Conservation (phyloP, 768 basidiomycete species). For the Piloderma croceum region DNA sequence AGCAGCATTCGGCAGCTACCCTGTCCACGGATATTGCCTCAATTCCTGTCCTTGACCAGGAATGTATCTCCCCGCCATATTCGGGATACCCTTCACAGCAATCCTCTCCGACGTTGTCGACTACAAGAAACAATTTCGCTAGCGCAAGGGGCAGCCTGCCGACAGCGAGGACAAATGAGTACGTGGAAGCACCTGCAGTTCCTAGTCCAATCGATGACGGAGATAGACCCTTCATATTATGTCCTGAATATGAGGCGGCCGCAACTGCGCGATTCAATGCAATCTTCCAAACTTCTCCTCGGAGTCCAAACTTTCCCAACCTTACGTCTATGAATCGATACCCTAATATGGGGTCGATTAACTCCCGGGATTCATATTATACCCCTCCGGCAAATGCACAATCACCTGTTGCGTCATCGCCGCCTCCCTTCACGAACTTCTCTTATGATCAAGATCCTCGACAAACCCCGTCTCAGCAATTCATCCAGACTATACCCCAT, state of each 20-base stretch:
- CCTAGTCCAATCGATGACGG: constrained; percentile 23
- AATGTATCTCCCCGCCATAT: background rate
- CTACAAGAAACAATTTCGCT: background rate
- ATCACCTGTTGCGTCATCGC: no score
- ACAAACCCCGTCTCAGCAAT: no score
- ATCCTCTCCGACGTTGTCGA: background rate
- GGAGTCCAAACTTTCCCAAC: no score
- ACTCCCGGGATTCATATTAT: no score
- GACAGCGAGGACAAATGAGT: background rate
- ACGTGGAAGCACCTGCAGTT: background rate
- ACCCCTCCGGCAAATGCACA: no score
- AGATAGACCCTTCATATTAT: constrained; percentile 27
- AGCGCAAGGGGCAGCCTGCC: background rate
- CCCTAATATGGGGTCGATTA: no score
- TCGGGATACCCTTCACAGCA: background rate
- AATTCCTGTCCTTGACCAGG: background rate
- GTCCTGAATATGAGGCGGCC: constrained; percentile 24
- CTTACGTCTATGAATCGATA: no score
- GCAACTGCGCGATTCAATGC: constrained; percentile 27
- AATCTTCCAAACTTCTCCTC: no score
- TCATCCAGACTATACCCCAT: no score
- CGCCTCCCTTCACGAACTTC: no score
- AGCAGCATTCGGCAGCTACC: no score
- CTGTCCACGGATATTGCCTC: background rate
- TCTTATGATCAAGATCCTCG: no score